Evolutionary conservation across 23 red algal species (phyloP), one percentile per base, ranked within the genome.

Genomic region (Gracilaria domingensis): DNA sequence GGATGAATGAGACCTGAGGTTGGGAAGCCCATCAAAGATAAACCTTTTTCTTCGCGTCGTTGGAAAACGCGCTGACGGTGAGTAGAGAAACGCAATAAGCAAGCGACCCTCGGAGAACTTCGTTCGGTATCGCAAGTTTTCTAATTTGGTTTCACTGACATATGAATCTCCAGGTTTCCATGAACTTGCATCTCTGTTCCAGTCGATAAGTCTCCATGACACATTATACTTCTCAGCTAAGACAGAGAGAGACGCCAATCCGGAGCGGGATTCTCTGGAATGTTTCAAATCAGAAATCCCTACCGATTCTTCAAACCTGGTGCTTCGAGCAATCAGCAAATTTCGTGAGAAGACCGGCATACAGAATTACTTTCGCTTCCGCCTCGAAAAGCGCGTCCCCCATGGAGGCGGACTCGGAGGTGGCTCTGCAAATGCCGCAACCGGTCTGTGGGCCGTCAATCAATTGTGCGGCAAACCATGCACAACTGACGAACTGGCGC

Each of bases 381-480:
- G 81, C 12, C 91, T 99, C n/a, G 89, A 96, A 29, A 99, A 99
- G 87, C 50, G 59, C 17, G 72, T 99, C 55, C 97, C 97, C 4
- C 62, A 82, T 20, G 74, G 92, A 47, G 97, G 94, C 12, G 97
- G 97, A 29, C 88, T 99, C 2, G 97, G 97, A 61, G 97, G 97
- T 17, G 97, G 97, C 45, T 95, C 91, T 29, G 86, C 82, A 13
- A 99, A 99, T 82, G 97, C 97, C 26, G 97, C 97, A 5, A 99
- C 97, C 50, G 94, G 94, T 33, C 61, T 99, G 25, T 99, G 94
- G 90, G 97, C 94, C n/a, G 94, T 90, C 25, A 99, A 99, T 64
- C 39, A 86, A 8, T 35, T 99, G 58, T 81, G 75, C 47, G 97
- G 93, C 20, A 66, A 79, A 21, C 92, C 93, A 23, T 83, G 66